phyloP scores from a whole-genome alignment of 768 basidiomycete genomes.

The Suillus tomentosus region DNA sequence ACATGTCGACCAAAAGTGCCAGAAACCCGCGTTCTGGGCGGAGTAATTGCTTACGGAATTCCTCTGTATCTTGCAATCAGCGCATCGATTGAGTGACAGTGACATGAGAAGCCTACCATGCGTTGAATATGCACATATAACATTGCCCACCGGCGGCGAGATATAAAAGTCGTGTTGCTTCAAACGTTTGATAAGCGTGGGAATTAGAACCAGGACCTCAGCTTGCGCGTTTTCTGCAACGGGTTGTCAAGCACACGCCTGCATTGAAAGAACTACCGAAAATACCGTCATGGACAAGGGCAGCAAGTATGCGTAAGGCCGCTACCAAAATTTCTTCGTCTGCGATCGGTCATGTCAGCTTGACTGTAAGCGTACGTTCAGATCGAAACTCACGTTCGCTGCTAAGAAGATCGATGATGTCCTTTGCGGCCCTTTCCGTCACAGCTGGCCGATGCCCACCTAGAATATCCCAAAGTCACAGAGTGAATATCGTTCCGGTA shows the following conservation, averaged over 20 bases:
- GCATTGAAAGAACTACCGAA: neutral
- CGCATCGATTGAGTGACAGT: neutral
- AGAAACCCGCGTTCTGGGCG: neutral
- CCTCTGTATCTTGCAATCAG: neutral
- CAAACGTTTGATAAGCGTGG: slow-evolving; percentile 3
- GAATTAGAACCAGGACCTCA: neutral
- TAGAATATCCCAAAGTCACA: neutral
- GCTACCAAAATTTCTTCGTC: slow-evolving; percentile 9
- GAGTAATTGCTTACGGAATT: neutral
- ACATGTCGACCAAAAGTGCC: slow-evolving; percentile 8
- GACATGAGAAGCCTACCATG: neutral
- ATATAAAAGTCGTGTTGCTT: slow-evolving; percentile 11
- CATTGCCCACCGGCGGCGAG: slow-evolving; percentile 10
- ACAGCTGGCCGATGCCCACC: neutral
- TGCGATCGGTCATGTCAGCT: too few relatives aligned
- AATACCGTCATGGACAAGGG: slow-evolving; percentile 9
- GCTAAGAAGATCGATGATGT: slow-evolving; percentile 2
- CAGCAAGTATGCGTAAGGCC: slow-evolving; percentile 11
- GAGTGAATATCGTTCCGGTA: neutral
- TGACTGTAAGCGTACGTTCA: too few relatives aligned
- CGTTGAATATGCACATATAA: slow-evolving; percentile 7
- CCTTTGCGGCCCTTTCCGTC: neutral
- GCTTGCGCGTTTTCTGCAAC: neutral
- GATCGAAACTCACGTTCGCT: neutral
- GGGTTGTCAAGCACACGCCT: neutral